These are phyloP conservation scores for Ceratorhiza oryzae-sativae DNA, from an alignment of 1,284 basidiomycete species.

Conservation along the genomic window DNA sequence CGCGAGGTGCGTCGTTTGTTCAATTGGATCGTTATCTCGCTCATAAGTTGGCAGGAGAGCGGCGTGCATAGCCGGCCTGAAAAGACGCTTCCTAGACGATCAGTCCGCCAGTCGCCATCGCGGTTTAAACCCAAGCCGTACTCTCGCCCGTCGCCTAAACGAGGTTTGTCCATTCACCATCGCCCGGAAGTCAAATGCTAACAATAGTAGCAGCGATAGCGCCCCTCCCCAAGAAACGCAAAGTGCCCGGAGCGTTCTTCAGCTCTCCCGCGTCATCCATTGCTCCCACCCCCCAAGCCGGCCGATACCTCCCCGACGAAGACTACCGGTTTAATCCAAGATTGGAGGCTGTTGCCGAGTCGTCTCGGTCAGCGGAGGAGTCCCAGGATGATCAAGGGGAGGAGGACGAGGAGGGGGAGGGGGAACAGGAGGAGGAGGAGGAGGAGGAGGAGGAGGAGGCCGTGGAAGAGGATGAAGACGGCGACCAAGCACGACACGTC, in stretches of 20 bases:
- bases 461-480: too few relatives aligned
- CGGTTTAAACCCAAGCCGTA: conserved; percentile 29
- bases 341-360: conserved; percentile 25
- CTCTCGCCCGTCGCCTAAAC: conserved; percentile 29
- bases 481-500: conserved; percentile 52
- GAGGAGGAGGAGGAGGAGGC: background rate
- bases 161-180: background rate
- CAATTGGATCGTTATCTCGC: background rate
- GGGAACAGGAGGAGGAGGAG: background rate
- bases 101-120: background rate
- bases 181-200: too few relatives aligned
- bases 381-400: background rate
- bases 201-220: background rate
- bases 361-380: background rate
- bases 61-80: too few relatives aligned
- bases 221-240: conserved; percentile 21
- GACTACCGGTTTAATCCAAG: background rate
- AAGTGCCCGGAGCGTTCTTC: conserved; percentile 35
- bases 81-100: conserved; percentile 3
- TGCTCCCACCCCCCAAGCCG: conserved; percentile 8
- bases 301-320: conserved; percentile 12
- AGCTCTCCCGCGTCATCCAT: conserved; percentile 18
- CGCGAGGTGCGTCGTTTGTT: background rate
- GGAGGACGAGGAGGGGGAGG: background rate
- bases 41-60: background rate